Percentiles rank a stretch among this genome's conserved stretches.
Evolutionary conservation across 108 stramenopile genomes (phyloP).

Genomic region (Cyclotella kingstonii): DNA sequence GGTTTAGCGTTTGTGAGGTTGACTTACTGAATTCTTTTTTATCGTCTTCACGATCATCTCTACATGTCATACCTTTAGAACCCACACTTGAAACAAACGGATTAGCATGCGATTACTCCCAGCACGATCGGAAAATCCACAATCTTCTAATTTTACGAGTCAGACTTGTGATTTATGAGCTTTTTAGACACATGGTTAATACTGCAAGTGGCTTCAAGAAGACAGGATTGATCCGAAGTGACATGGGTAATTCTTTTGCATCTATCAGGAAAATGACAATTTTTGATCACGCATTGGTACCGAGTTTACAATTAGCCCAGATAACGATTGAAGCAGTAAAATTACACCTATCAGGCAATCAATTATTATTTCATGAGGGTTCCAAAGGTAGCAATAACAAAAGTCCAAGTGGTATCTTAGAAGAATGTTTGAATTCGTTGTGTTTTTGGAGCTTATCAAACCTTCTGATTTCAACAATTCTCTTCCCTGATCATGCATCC

Average conservation of each 20-base stretch:
- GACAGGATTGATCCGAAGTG: background rate
- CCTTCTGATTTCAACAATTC: conserved; percentile 13
- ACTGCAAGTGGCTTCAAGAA: background rate
- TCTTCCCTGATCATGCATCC: conserved; percentile 9
- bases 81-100: background rate
- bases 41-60: conserved; percentile 11
- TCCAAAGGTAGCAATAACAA: background rate
- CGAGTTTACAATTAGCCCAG: conserved; percentile 10
- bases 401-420: background rate
- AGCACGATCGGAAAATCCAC: conserved; percentile 18
- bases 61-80: background rate
- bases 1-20: background rate
- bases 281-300: background rate
- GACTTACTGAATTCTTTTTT: conserved; percentile 5
- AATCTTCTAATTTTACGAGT: conserved; percentile 18
- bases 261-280: too few species aligned
- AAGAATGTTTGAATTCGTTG: conserved; percentile 10
- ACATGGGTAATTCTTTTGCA: background rate
- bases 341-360: conserved; percentile 4
- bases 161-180: conserved; percentile 17
- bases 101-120: conserved; percentile 23
- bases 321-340: conserved; percentile 22
- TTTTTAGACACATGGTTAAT: conserved; percentile 7
- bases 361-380: background rate
- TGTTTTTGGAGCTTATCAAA: conserved; percentile 26